A percentile compares a stretch with the other conserved stretches of the same genome.
Conservation (phyloP, 352 stramenopile genomes). For the Plasmopara viticola region DNA sequence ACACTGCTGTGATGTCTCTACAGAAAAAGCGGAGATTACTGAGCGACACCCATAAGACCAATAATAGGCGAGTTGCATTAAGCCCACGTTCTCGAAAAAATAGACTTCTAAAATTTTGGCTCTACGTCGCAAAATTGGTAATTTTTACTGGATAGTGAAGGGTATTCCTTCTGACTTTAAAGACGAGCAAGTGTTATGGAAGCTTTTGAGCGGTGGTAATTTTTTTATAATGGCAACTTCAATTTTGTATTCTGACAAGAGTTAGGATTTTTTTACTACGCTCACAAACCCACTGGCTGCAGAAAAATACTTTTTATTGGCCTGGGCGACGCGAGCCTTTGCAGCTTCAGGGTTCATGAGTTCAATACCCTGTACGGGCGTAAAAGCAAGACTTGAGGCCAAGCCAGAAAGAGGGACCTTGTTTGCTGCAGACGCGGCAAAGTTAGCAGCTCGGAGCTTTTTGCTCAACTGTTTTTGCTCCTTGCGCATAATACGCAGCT, state of each 20-base stretch:
- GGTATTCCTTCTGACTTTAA: too few relatives aligned
- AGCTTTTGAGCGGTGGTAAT: too few relatives aligned
- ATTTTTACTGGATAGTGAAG: too few relatives aligned
- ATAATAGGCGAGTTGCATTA: too few relatives aligned
- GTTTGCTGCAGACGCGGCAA: slow-evolving; percentile 33
- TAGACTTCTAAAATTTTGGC: too few relatives aligned
- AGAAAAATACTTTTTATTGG: slow-evolving; percentile 98
- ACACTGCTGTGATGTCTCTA: too few relatives aligned
- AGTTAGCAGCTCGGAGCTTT: slow-evolving; percentile 91
- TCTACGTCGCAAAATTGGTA: too few relatives aligned
- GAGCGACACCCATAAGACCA: too few relatives aligned
- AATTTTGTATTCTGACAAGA: not conserved
- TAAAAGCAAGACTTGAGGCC: slow-evolving; percentile 96
- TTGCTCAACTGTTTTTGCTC: slow-evolving; percentile 89
- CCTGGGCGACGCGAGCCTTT: slow-evolving; percentile 85
- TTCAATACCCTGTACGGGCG: slow-evolving; percentile 94
- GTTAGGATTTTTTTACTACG: slow-evolving; percentile 78
- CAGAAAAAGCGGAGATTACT: too few relatives aligned
- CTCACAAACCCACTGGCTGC: slow-evolving; percentile 94
- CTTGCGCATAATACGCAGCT: slow-evolving; percentile 84
- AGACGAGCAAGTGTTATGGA: too few relatives aligned
- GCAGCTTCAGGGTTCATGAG: slow-evolving; percentile 96
- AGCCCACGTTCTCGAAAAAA: too few relatives aligned
- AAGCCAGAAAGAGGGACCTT: slow-evolving; percentile 82
- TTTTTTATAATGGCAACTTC: too few relatives aligned